phyloP scores from a whole-genome alignment of 1,284 basidiomycete genomes.

The Ganoderma resinaceum region DNA sequence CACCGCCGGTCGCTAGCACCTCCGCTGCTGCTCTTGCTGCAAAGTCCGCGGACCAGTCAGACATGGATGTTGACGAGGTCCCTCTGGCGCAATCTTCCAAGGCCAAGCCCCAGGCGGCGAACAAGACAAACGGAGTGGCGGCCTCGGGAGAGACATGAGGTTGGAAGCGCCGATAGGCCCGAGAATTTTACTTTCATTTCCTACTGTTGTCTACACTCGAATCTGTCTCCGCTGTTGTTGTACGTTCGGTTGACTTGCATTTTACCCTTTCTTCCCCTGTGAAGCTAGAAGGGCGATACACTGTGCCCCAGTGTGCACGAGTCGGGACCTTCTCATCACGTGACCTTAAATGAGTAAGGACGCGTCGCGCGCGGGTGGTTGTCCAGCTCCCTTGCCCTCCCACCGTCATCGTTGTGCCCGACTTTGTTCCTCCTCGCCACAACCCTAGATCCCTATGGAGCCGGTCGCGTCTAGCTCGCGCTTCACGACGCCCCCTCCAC shows the following conservation, averaged over 20 bases:
- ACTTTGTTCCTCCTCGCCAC: background rate
- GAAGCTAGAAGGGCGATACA: no score
- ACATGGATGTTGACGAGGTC: slow-evolving; percentile 45
- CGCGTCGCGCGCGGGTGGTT: slow-evolving; percentile 19
- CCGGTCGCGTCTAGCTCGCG: slow-evolving; percentile 23
- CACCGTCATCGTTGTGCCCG: background rate
- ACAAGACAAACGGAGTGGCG: slow-evolving; percentile 20
- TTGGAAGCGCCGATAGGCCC: background rate
- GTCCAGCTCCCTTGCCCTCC: background rate
- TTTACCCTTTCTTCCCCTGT: background rate
- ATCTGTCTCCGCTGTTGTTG: background rate
- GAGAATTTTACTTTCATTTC: background rate
- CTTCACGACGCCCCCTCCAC: slow-evolving; percentile 38
- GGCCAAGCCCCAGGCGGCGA: slow-evolving; percentile 22
- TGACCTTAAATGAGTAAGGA: slow-evolving; percentile 5
- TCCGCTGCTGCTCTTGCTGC: slow-evolving; percentile 29
- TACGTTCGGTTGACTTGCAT: background rate
- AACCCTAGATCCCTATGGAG: slow-evolving; percentile 12
- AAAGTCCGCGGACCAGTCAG: slow-evolving; percentile 33
- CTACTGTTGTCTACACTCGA: slow-evolving; percentile 7
- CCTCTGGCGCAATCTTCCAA: slow-evolving; percentile 25
- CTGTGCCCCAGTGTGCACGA: no score
- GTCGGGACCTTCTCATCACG: no score
- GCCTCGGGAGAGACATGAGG: slow-evolving; percentile 15
- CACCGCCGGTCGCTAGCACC: slow-evolving; percentile 55